phyloP scores from a whole-genome alignment of 352 stramenopile genomes.

The Pythium utonaiense region DNA sequence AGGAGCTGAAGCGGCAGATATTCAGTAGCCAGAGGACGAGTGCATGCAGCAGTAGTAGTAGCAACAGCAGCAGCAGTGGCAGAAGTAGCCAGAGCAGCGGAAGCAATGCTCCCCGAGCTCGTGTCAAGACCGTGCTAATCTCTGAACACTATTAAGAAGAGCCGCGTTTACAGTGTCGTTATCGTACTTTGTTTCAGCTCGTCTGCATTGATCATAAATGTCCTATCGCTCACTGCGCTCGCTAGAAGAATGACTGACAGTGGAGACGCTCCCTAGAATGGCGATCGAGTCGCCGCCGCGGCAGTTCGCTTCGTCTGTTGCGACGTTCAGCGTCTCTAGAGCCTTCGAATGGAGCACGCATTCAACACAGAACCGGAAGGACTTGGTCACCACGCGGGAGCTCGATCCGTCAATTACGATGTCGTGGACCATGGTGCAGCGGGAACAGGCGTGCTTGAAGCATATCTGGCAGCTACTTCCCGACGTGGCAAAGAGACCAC shows the following conservation, averaged over 20 bases:
- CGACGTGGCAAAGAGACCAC: constrained; percentile 1
- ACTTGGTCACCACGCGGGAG: not conserved
- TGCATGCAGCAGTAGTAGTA: not conserved
- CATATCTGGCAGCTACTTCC: constrained; percentile 14
- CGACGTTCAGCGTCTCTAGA: constrained; percentile 3
- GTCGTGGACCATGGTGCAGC: constrained; percentile 7
- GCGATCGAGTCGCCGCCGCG: too few species aligned
- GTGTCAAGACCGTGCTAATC: not conserved
- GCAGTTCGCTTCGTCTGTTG: constrained; percentile 1
- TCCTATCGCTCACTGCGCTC: too few species aligned
- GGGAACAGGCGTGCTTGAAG: constrained; percentile 10
- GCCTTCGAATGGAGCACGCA: constrained; percentile 12
- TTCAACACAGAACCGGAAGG: constrained; percentile 13
- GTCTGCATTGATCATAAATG: too few species aligned
- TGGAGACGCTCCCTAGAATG: too few species aligned
- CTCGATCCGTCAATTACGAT: constrained; percentile 13
- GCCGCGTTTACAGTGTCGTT: too few species aligned
- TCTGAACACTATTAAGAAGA: not conserved
- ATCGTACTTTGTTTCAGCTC: too few species aligned
- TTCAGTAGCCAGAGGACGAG: not conserved
- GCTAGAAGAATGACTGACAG: too few species aligned
- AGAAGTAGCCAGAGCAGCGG: not conserved
- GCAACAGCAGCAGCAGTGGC: not conserved
- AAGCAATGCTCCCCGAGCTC: not conserved
- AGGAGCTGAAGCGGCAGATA: not conserved